Evolutionary conservation across 495 filamentous ascomycete species (phyloP), one percentile per base, ranked within the genome.

Genomic region (Letharia lupina): DNA sequence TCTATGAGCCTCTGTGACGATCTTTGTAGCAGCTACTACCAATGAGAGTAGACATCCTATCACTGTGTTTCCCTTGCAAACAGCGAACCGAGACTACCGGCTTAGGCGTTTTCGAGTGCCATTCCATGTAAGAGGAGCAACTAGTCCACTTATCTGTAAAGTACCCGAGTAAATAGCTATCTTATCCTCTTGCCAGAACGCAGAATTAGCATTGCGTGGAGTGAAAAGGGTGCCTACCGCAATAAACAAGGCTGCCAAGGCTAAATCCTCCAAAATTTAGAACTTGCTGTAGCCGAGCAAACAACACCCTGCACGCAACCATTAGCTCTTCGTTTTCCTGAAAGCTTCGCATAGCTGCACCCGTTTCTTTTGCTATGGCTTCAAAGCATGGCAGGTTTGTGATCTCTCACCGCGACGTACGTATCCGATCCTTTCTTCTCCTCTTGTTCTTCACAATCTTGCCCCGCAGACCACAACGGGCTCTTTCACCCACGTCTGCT

Each of bases 301-400:
- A 56, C 40, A 61, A 47, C 33, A 62, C 41, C 60, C 33, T 48
- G 60, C 60, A 62, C 10, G 5, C 18, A 62, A 48, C 60, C 60
- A 62, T 48, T 48, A 45, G 60, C 60, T 45, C 60, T 37, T 16
- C 12, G 3, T 45, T 62, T 33, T 62, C 23, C 35, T 62, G 28
- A 33, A 35, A 47, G 28, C 16, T 41, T 33, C 47, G 28, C 60
- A 33, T 45, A 41, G 60, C 47, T 62, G 31, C 42, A 45, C n/a
- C 20, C 15, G 39, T 45, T 35, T 45, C 60, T 45, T 62, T 10
- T 7, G n/a, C 42, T 47, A 20, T 6, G 5, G 28, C 28, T 20
- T 56, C 52, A 56, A 56, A 56, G 31, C 4, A 6, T 35, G 4
- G 10, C 52, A 18, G 35, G 31, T 12, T 35, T 35, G 31, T 13